phyloP scores from a whole-genome alignment of 179 eudicot genomes.

The Silene vulgaris region DNA sequence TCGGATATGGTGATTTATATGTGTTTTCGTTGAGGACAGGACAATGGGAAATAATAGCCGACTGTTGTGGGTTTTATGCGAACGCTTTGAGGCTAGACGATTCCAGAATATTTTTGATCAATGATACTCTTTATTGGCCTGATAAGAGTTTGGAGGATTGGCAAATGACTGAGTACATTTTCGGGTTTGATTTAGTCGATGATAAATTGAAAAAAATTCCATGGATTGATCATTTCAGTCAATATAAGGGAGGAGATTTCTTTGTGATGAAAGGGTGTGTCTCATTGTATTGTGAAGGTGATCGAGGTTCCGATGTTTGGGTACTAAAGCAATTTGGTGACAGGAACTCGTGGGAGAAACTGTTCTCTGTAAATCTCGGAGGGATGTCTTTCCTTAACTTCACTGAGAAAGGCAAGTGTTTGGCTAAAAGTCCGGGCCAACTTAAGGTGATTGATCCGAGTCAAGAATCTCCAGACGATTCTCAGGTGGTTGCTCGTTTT shows the following conservation, averaged over 20 bases:
- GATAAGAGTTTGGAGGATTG: not conserved
- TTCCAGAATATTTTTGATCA: not conserved
- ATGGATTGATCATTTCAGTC: not conserved
- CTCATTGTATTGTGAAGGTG: not conserved
- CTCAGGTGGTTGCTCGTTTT: not conserved
- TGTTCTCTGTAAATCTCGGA: not conserved
- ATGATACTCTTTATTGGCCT: conserved; percentile 2
- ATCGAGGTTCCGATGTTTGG: conserved; percentile 9
- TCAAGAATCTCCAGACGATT: not conserved
- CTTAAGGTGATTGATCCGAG: not conserved
- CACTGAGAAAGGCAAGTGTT: not conserved
- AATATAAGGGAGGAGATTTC: not conserved
- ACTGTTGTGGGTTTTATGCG: not conserved
- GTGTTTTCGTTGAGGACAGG: not conserved
- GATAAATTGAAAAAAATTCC: conserved; percentile 8
- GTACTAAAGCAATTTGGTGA: not conserved
- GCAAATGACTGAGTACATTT: too few species aligned
- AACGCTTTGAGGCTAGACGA: too few species aligned
- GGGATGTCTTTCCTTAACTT: not conserved
- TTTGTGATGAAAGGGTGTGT: conserved; percentile 3
- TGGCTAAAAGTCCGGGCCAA: not conserved
- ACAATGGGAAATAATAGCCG: conserved; percentile 1
- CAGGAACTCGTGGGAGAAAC: conserved; percentile 16
- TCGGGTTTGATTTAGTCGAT: conserved; percentile 11
- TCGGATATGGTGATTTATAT: not conserved